These are phyloP conservation scores for Asterochloris sp. DNA, from an alignment of 139 green algal species.

Conservation along the genomic window DNA sequence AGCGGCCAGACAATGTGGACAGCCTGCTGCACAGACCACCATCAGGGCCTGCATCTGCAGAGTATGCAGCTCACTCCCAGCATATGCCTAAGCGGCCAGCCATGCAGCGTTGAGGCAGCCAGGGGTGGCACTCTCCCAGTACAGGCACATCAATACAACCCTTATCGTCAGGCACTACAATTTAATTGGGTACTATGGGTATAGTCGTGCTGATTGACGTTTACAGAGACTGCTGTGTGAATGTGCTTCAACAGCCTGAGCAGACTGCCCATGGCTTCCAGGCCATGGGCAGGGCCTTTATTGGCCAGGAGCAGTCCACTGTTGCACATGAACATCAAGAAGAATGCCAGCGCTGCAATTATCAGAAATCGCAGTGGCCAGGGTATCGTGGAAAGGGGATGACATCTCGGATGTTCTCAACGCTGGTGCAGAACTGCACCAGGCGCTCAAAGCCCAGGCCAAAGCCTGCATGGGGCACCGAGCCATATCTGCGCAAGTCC, in stretches of 20 bases:
- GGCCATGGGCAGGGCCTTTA: background rate
- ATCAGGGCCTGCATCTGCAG: conserved; percentile 1
- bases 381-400: conserved; percentile 98
- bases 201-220: background rate
- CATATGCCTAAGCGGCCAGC: background rate
- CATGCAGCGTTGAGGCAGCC: background rate
- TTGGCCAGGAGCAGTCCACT: background rate
- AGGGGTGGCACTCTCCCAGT: background rate
- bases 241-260: background rate
- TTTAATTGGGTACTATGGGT: background rate
- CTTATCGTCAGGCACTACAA: background rate
- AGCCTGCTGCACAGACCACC: background rate
- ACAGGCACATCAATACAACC: background rate
- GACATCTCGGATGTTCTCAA: conserved; percentile 98
- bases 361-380: conserved; percentile 76
- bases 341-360: background rate
- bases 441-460: conserved; percentile 98
- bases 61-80: background rate
- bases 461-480: conserved; percentile 93
- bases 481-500: conserved; percentile 92
- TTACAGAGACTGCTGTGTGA: background rate
- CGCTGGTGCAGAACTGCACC: conserved; percentile 93
- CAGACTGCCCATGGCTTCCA: background rate
- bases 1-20: too few species aligned
- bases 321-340: too few species aligned